phyloP scores from a whole-genome alignment of 1,284 basidiomycete species.

The Apiotrichum brassicae region DNA sequence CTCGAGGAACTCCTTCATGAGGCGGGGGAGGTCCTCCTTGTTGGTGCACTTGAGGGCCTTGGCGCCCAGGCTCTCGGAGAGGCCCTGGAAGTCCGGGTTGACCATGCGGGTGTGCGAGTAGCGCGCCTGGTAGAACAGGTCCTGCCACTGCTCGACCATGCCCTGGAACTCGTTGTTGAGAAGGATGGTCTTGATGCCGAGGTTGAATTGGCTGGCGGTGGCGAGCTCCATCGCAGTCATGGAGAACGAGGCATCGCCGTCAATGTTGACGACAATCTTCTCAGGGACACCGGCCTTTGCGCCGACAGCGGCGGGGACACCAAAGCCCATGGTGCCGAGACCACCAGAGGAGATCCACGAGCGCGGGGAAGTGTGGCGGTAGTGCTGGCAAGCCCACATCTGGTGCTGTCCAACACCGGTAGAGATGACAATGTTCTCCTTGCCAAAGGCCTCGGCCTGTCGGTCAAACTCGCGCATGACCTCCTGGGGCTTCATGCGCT shows the following conservation, averaged over 20 bases:
- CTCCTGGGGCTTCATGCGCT: constrained; percentile 90
- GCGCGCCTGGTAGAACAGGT: constrained; percentile 83
- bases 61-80: constrained; percentile 84
- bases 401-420: constrained; percentile 99
- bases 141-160: constrained; percentile 99
- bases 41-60: constrained; percentile 75
- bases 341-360: constrained; percentile 96
- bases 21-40: constrained; percentile 71
- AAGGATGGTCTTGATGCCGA: constrained; percentile 66
- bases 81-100: constrained; percentile 87
- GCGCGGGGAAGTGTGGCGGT: constrained; percentile 79
- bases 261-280: constrained; percentile 91
- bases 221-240: constrained; percentile 99
- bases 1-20: constrained; percentile 98
- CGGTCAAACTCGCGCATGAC: constrained; percentile 85
- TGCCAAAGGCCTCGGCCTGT: constrained; percentile 58
- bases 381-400: constrained; percentile 98
- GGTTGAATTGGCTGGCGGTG: constrained; percentile 82
- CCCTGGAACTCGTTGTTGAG: constrained; percentile 95
- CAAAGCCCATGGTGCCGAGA: constrained; percentile 92
- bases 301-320: constrained; percentile 86
- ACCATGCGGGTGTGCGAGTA: constrained; percentile 92
- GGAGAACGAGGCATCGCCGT: constrained; percentile 95
- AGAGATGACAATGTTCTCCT: constrained; percentile 80
- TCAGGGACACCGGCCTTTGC: constrained; percentile 93